These are phyloP conservation scores for Debaryomycetaceae sp. DNA, from an alignment of 1,139 yeast species.

Conservation along the genomic window DNA sequence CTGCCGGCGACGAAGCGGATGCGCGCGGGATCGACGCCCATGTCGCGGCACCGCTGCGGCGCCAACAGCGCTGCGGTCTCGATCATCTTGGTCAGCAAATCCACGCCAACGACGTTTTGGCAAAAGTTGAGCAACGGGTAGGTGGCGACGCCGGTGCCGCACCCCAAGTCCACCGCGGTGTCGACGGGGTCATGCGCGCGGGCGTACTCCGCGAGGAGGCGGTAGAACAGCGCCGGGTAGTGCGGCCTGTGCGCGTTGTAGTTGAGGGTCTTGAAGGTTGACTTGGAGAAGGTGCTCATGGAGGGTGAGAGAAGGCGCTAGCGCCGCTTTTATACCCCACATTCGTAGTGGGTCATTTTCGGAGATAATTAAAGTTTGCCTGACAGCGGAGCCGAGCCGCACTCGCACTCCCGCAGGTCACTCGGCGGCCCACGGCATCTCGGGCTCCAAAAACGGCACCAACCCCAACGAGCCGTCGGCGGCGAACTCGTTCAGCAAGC, in stretches of 20 bases:
- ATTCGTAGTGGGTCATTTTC: neutral
- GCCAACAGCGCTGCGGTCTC: constrained; percentile 29
- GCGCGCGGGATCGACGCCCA: constrained; percentile 25
- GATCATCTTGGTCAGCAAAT: constrained; percentile 32
- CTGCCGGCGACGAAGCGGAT: constrained; percentile 32
- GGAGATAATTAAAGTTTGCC: constrained; percentile 4
- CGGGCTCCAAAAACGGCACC: constrained; percentile 52
- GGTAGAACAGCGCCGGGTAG: constrained; percentile 55
- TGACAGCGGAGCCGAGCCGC: constrained; percentile 10
- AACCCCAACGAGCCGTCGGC: constrained; percentile 68
- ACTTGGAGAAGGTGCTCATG: constrained; percentile 67
- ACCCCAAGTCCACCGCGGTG: constrained; percentile 32
- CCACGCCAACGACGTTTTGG: constrained; percentile 30
- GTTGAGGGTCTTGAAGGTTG: constrained; percentile 51
- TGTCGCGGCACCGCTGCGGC: constrained; percentile 17
- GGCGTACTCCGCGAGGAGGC: constrained; percentile 30
- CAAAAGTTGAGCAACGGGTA: constrained; percentile 32
- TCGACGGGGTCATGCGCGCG: constrained; percentile 15
- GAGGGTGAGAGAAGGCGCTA: no score
- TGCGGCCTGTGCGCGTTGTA: constrained; percentile 65
- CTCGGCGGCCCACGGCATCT: no score
- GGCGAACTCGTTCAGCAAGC: constrained; percentile 51
- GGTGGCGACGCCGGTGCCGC: constrained; percentile 41
- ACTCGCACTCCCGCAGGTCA: constrained; percentile 10
- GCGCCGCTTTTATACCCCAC: no score